A percentile compares a stretch with the other conserved stretches of the same genome.
These are phyloP conservation scores for Trichoderma semiorbis DNA, from an alignment of 2,329 filamentous ascomycete genomes.

Conservation along the genomic window DNA sequence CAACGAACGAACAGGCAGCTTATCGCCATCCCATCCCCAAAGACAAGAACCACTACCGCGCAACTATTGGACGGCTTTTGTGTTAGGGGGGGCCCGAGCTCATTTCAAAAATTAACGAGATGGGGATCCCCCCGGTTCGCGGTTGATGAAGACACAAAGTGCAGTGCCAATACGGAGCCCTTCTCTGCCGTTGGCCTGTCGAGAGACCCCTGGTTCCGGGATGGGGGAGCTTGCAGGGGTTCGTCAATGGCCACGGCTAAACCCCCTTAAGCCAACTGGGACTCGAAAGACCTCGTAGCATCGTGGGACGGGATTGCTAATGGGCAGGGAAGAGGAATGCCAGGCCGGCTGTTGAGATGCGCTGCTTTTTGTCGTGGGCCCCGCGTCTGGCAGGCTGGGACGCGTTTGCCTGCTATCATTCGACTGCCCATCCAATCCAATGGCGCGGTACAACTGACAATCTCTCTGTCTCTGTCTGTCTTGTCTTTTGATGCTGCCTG, in stretches of 20 bases:
- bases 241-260: background rate
- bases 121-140: slow-evolving; percentile 3
- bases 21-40: background rate
- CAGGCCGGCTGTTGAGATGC: background rate
- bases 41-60: background rate
- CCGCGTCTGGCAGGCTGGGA: background rate
- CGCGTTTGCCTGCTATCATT: background rate
- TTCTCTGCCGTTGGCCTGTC: background rate
- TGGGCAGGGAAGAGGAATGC: background rate
- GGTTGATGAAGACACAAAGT: background rate
- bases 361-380: background rate
- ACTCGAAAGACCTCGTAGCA: background rate
- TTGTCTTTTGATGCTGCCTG: background rate
- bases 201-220: slow-evolving; percentile 1
- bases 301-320: background rate
- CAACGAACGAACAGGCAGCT: background rate
- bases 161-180: slow-evolving; percentile 3
- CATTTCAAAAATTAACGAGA: slow-evolving; percentile 13
- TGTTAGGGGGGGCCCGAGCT: slow-evolving; percentile 5
- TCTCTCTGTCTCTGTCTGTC: background rate
- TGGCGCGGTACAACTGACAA: background rate
- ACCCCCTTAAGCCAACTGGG: slow-evolving; percentile 4
- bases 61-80: background rate
- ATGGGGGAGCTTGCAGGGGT: slow-evolving; percentile 6
- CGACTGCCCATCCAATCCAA: background rate